Percentiles rank a stretch among this genome's conserved stretches.
These are phyloP conservation scores for Prunus padus DNA, from an alignment of 306 rosid species.

Conservation along the genomic window DNA sequence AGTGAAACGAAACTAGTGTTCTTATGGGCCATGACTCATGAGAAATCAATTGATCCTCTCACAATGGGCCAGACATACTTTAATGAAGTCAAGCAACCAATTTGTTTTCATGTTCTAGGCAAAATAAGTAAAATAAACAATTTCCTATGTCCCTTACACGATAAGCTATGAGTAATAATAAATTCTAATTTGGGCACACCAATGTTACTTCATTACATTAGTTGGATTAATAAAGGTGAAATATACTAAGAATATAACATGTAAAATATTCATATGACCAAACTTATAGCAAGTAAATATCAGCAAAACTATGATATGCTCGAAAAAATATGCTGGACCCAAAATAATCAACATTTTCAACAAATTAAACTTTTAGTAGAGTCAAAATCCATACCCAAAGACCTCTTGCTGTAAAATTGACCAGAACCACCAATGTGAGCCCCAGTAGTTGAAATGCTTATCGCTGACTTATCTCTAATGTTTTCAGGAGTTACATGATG, in stretches of 20 bases:
- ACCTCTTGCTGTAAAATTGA: conserved; percentile 14
- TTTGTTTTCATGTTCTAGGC: no score
- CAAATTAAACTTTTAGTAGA: neutral
- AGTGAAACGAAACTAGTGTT: neutral
- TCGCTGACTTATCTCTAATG: conserved; percentile 12
- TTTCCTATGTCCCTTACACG: no score
- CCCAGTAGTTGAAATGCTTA: neutral
- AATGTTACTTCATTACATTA: no score
- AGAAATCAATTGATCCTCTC: neutral
- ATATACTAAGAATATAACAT: neutral
- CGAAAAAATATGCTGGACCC: neutral
- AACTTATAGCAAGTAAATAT: neutral
- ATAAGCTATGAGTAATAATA: no score
- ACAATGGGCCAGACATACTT: neutral
- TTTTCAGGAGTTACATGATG: conserved; percentile 15
- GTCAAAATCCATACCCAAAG: conserved; percentile 17
- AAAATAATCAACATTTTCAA: neutral
- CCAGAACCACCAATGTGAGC: conserved; percentile 5
- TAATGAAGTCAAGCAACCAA: no score
- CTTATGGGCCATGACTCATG: no score
- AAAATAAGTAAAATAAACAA: no score
- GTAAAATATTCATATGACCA: neutral
- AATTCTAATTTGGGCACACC: no score
- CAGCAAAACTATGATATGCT: neutral
- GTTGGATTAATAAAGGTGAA: no score